A percentile compares a stretch with the other conserved stretches of the same genome.
These are phyloP conservation scores for Dryas drummondii DNA, from an alignment of 306 rosid genomes.

Conservation along the genomic window DNA sequence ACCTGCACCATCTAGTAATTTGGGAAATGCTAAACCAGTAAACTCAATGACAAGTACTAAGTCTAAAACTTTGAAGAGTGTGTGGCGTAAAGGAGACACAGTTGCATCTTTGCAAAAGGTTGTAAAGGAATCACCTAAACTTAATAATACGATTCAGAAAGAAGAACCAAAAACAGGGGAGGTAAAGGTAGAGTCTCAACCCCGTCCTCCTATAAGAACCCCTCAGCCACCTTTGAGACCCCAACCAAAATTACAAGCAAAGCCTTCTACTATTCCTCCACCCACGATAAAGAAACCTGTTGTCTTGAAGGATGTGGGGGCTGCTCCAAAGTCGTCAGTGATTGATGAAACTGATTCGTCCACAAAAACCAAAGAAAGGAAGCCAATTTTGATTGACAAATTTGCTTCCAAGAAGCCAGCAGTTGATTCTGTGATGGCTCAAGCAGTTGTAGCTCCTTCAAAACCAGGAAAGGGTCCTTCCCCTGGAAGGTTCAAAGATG, in stretches of 20 bases:
- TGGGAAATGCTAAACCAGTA: slow-evolving; percentile 27
- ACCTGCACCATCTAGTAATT: slow-evolving; percentile 38
- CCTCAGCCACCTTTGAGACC: slow-evolving; percentile 54
- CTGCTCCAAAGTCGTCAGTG: slow-evolving; percentile 33
- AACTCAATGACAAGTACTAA: slow-evolving; percentile 32
- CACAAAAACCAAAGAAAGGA: slow-evolving; percentile 51
- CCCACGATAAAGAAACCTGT: slow-evolving; percentile 59
- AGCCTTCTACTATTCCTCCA: slow-evolving; percentile 62
- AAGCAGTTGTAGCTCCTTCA: slow-evolving; percentile 68
- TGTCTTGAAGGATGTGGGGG: slow-evolving; percentile 78
- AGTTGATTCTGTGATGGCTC: slow-evolving; percentile 65
- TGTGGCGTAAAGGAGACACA: slow-evolving; percentile 95
- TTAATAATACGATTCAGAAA: slow-evolving; percentile 33
- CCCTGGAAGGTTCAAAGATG: slow-evolving; percentile 67
- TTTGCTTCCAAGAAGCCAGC: slow-evolving; percentile 76
- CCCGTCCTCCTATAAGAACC: slow-evolving; percentile 40
- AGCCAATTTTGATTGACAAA: slow-evolving; percentile 90
- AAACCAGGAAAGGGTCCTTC: slow-evolving; percentile 81
- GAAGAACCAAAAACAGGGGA: slow-evolving; percentile 39
- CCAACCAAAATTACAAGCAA: slow-evolving; percentile 65
- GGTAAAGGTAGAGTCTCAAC: slow-evolving; percentile 36
- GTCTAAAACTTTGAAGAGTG: slow-evolving; percentile 78
- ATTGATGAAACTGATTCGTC: slow-evolving; percentile 34
- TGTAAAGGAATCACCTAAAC: slow-evolving; percentile 55
- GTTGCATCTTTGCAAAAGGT: slow-evolving; percentile 64